Base-by-base conservation (phyloP, 345 rosid genomes). In the Eucalyptus dawsonii region DNA sequence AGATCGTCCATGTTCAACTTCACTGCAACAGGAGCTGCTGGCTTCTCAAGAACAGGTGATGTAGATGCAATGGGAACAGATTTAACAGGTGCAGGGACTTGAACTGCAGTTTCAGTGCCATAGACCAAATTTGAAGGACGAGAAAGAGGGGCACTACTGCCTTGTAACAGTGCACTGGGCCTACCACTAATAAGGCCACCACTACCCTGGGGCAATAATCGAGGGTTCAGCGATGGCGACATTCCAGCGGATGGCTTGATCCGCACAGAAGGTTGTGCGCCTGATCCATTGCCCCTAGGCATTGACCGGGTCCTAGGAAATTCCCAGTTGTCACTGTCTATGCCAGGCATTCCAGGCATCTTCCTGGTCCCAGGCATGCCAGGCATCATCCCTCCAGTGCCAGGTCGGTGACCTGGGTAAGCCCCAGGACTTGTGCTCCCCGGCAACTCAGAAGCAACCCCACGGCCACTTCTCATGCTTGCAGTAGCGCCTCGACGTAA, bases 361-460 rank as follows among this genome's bases (percentile, higher is more conserved):
- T 94, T 96, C 91, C 98, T 95, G 8, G 93, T 89, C 87, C 98
- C 98, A 25, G 99, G 99, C 99, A 96, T 96, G 89, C 99, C 99
- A 86, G 99, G 99, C 99, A 97, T 97, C 98, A 97, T 91, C 50
- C 99, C 99, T 16, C 99, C 99, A 3, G 95, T 51, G 76, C 98
- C 99, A 89, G 98, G 99, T 51, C 97, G 93, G 51, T 92, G 90
- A 53, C 93, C 93, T 40, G 96, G 97, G 90, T 93, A 93, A 91
- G 92, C 93, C 12, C 92, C 95, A 49, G 97, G 92, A 42, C 95
- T 21, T 4, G 47, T 76, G 47, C 29, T 93, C 90, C 93, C 93
- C 86, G 95, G 91, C 87, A 90, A 17, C 25, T 72, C 85, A 76
- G 85, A 76, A 76, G 85, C 47, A 76, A 76, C 85, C 85, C 85